Evolutionary conservation across 1,139 yeast species (phyloP).

Genomic region (Yamadazyma membranifaciens): DNA sequence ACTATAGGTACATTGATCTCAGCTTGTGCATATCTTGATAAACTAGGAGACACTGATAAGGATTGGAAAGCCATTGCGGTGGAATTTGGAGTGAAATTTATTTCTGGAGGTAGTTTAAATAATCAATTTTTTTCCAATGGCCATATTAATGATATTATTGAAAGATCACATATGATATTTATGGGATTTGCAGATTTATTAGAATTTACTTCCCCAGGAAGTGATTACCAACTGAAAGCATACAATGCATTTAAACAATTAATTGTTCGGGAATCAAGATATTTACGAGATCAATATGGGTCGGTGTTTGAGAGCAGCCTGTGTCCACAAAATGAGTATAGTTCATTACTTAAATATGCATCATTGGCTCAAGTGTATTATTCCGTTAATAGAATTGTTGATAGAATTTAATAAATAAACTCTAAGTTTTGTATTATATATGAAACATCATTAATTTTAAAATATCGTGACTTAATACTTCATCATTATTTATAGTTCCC

Average conservation of each 20-base stretch:
- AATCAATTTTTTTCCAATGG: conserved; percentile 18
- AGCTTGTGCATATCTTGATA: conserved; percentile 26
- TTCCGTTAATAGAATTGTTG: conserved; percentile 18
- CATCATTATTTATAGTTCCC: conserved; percentile 7
- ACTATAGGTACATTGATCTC: conserved; percentile 37
- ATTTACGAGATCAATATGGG: conserved; percentile 19
- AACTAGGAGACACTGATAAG: conserved; percentile 12
- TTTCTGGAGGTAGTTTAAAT: conserved; percentile 14
- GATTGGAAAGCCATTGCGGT: conserved; percentile 20
- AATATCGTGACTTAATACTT: conserved; percentile 13
- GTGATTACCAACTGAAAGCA: conserved; percentile 17
- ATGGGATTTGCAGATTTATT: conserved; percentile 23
- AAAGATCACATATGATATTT: conserved; percentile 20
- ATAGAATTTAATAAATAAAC: conserved; percentile 11
- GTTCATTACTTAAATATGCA: conserved; percentile 17
- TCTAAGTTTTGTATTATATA: conserved; percentile 6
- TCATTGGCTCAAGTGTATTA: conserved; percentile 24
- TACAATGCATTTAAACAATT: conserved; percentile 20
- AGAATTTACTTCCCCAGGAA: conserved; percentile 17
- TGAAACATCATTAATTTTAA: conserved; percentile 14
- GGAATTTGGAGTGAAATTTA: conserved; percentile 17
- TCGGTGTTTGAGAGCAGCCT: conserved; percentile 4
- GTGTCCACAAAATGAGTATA: conserved; percentile 14
- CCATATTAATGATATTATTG: conserved; percentile 19
- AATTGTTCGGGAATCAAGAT: conserved; percentile 22